phyloP scores from a whole-genome alignment of 306 rosid genomes.

The Vigna nakashimae region DNA sequence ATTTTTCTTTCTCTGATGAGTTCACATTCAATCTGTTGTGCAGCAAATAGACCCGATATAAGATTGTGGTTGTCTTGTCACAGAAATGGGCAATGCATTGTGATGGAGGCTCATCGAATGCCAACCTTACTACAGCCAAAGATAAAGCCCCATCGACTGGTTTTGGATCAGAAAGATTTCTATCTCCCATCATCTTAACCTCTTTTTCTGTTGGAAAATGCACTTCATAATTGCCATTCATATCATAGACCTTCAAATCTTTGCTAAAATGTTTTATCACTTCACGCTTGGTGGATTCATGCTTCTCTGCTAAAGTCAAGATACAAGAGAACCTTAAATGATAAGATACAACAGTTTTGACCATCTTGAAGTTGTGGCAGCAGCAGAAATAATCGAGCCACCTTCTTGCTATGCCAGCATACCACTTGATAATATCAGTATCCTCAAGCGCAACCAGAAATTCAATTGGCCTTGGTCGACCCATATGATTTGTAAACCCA shows the following conservation, averaged over 20 bases:
- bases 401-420: slow-evolving; percentile 84
- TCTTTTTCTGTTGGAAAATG: slow-evolving; percentile 86
- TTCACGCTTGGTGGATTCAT: slow-evolving; percentile 80
- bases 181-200: slow-evolving; percentile 93
- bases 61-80: slow-evolving; percentile 59
- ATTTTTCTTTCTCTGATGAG: slow-evolving; percentile 59
- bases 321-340: slow-evolving; percentile 95
- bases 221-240: slow-evolving; percentile 70
- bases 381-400: slow-evolving; percentile 91
- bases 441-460: slow-evolving; percentile 77
- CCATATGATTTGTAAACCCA: no score
- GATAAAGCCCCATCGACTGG: slow-evolving; percentile 78
- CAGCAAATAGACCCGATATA: slow-evolving; percentile 71
- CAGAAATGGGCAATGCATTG: slow-evolving; percentile 84
- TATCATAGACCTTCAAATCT: slow-evolving; percentile 79
- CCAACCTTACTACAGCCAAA: slow-evolving; percentile 75
- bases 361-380: slow-evolving; percentile 84
- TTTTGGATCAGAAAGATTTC: slow-evolving; percentile 80
- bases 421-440: slow-evolving; percentile 83
- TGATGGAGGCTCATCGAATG: slow-evolving; percentile 68
- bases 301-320: slow-evolving; percentile 88
- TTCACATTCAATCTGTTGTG: slow-evolving; percentile 63
- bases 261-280: slow-evolving; percentile 80
- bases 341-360: slow-evolving; percentile 79
- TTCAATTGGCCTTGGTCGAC: slow-evolving; percentile 30